Evolutionary conservation across 345 rosid species (phyloP).

Genomic region (Murraya koenigii): DNA sequence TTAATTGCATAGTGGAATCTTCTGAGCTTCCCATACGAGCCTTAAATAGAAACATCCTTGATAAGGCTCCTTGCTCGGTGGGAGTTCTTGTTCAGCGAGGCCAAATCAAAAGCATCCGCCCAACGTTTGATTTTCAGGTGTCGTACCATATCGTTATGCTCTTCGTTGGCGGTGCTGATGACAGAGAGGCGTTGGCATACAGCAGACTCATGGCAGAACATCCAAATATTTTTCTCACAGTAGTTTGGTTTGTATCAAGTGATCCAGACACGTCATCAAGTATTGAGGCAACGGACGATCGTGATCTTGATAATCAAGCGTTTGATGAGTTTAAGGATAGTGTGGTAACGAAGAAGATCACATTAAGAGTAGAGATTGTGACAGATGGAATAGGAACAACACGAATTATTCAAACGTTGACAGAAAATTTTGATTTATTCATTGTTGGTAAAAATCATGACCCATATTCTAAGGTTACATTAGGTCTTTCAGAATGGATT

Average conservation of each 20-base stretch:
- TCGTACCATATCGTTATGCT: constrained; percentile 10
- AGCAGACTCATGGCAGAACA: constrained; percentile 16
- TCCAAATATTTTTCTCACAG: constrained; percentile 19
- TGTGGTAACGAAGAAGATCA: not conserved
- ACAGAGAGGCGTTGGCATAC: constrained; percentile 26
- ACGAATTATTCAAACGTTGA: constrained; percentile 11
- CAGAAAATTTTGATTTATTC: constrained; percentile 15
- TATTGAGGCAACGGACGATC: not conserved
- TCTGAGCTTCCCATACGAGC: not conserved
- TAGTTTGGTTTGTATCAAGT: not conserved
- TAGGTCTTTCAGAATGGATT: constrained; percentile 15
- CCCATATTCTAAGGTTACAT: not conserved
- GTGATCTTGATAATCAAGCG: constrained; percentile 22
- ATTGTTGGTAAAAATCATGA: constrained; percentile 22
- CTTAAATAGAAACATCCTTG: constrained; percentile 16
- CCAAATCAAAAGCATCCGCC: not conserved
- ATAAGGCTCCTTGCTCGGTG: constrained; percentile 18
- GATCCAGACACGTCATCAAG: not conserved
- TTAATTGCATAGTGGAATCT: not conserved
- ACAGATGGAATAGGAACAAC: constrained; percentile 14
- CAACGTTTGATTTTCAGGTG: not conserved
- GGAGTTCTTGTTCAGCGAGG: constrained; percentile 18
- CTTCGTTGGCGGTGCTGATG: constrained; percentile 30
- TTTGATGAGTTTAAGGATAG: constrained; percentile 10
- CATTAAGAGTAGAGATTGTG: constrained; percentile 10